These are phyloP conservation scores for Pseudoscleropodium purum DNA, from an alignment of 225 moss, liverwort and hornwort genomes.

Conservation along the genomic window DNA sequence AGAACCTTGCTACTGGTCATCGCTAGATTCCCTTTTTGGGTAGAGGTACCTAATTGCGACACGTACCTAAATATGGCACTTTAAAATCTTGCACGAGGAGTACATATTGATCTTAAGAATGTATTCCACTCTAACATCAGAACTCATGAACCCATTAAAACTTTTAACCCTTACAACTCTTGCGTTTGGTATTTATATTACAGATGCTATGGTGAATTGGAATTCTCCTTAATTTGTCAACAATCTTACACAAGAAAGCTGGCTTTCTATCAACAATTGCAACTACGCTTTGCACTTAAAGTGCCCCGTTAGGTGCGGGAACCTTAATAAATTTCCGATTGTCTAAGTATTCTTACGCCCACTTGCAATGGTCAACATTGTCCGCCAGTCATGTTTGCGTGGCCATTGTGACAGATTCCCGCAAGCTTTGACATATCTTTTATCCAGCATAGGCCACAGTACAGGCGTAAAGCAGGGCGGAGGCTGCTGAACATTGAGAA, in stretches of 20 bases:
- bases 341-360: not conserved
- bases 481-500: slow-evolving; percentile 47
- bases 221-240: not conserved
- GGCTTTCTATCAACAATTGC: not conserved
- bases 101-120: no score
- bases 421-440: slow-evolving; percentile 30
- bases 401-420: slow-evolving; percentile 38
- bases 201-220: not conserved
- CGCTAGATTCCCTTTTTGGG: not conserved
- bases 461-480: slow-evolving; percentile 17
- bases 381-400: not conserved
- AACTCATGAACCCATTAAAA: not conserved
- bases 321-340: not conserved
- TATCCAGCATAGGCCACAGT: not conserved
- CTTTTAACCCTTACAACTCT: not conserved
- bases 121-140: no score
- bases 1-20: not conserved
- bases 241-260: not conserved
- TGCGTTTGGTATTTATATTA: not conserved
- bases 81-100: not conserved
- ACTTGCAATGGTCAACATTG: not conserved
- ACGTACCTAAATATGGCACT: not conserved
- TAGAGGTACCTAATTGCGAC: not conserved
- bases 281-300: not conserved
- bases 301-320: not conserved